Base-by-base conservation (phyloP, 1,284 basidiomycete species). In the Veloporphyrellus conicus region DNA sequence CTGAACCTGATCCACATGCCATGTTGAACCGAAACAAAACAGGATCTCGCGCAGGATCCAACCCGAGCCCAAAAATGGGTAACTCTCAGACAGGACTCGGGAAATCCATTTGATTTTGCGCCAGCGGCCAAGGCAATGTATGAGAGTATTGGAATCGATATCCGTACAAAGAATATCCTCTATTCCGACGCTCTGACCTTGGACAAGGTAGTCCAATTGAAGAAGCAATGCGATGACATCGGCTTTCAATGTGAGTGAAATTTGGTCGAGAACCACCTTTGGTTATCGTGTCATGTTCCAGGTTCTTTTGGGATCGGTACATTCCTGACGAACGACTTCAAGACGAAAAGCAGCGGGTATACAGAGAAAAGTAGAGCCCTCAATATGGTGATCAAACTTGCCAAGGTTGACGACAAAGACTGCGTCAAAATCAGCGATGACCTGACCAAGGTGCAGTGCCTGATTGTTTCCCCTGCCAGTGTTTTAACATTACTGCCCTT, bases 381-480 rank as follows among this genome's bases (percentile, higher is more conserved):
- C 53, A 95, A 94, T 61, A 96, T 96, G 65, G 93, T 96, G 34
- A 93, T 95, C 70, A 96, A 96, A 68, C 74, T 97, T 7, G 77
- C 80, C 27, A 77, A 79, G 39, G 84, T 94, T 12, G 74, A 90
- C 57, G 78, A 77, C 11, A 74, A 75, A 50, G 81, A 82, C 1
- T 94, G 91, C 56, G 81, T 97, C 54, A 97, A 97, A 70, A 82
- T 97, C 55, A 93, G 90, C 52, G 94, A 96, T 66, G 93, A 96
- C 58, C 67, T 87, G 50, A 84, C 74, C 6, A 96, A 95, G 80
- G 92, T 89, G 49, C 29, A 59, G 18, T 41, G 2, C 33, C 48
- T n/a, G 45, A 45, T 16, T n/a, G 4, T 37, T 25, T 31, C 3
- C 20, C 8, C 5, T 15, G 6, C 25, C 5, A n/a, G n/a, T 8